These are phyloP conservation scores for Triticum timopheevii DNA, from an alignment of 176 grass and related monocot species.

Conservation along the genomic window DNA sequence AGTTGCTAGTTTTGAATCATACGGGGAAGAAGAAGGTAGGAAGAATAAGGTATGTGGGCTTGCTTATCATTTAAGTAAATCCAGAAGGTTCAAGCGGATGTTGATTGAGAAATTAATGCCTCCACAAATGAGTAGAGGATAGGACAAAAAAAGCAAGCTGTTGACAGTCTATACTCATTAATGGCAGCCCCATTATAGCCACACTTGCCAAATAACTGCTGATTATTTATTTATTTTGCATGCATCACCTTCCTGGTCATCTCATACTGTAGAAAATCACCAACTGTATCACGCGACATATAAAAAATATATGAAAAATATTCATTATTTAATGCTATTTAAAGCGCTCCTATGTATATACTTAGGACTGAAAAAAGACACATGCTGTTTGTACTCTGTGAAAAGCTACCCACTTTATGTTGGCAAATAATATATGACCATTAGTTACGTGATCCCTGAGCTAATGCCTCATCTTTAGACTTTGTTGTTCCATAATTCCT, in stretches of 20 bases:
- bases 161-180: constrained; percentile 30
- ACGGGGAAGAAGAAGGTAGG: neutral
- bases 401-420: neutral
- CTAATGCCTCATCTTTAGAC: neutral
- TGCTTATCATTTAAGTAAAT: neutral
- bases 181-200: constrained; percentile 18
- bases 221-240: neutral
- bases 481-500: neutral
- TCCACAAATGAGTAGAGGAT: constrained; percentile 6
- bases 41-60: neutral
- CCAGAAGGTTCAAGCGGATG: neutral
- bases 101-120: neutral
- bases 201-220: neutral
- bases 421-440: neutral
- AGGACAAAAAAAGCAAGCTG: constrained; percentile 16
- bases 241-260: neutral
- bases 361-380: neutral
- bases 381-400: neutral
- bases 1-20: neutral
- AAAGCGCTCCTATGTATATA: neutral
- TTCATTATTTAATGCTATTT: neutral
- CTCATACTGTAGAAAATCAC: neutral
- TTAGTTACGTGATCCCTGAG: neutral
- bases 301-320: neutral
- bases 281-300: neutral